Percentiles rank a stretch among this genome's conserved stretches.
These are phyloP conservation scores for Apiosordaria backusii DNA, from an alignment of 495 filamentous ascomycete species.

Conservation along the genomic window DNA sequence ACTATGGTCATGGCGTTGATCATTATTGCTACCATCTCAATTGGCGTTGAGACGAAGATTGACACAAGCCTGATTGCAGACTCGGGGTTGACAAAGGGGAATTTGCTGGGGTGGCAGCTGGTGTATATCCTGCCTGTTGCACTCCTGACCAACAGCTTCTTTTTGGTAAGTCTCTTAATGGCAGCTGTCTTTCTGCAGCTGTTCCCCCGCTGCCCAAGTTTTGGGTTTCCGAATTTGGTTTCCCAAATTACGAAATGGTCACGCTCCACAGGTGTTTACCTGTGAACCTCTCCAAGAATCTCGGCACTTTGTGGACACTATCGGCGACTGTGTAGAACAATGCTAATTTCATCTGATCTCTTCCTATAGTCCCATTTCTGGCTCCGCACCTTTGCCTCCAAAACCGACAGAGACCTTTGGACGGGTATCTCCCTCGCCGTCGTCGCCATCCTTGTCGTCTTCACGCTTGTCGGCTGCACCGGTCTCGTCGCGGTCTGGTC, in stretches of 20 bases:
- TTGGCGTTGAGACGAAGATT: conserved; percentile 66
- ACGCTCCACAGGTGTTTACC: too few relatives aligned
- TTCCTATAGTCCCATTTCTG: conserved; percentile 58
- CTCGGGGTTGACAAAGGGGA: conserved; percentile 58
- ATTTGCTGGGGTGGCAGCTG: conserved; percentile 69
- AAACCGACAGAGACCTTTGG: conserved; percentile 71
- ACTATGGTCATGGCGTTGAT: conserved; percentile 67
- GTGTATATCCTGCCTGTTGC: conserved; percentile 73
- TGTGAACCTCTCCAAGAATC: too few relatives aligned
- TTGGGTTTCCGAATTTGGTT: conserved; percentile 77
- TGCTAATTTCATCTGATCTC: not conserved
- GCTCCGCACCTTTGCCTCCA: conserved; percentile 77
- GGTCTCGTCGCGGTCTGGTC: conserved; percentile 73
- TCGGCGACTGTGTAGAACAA: not conserved
- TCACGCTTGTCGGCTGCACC: conserved; percentile 63
- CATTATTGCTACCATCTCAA: conserved; percentile 64
- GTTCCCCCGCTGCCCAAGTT: conserved; percentile 50
- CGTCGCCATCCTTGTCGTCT: conserved; percentile 56
- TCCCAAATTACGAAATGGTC: conserved; percentile 58
- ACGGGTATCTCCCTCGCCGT: conserved; percentile 64
- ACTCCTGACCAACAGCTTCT: conserved; percentile 74
- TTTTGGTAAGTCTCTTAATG: conserved; percentile 41
- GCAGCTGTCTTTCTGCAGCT: not conserved
- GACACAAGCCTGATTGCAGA: conserved; percentile 59
- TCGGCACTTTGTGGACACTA: too few relatives aligned